These are phyloP conservation scores for Citrus inodora DNA, from an alignment of 345 rosid genomes.

Conservation along the genomic window DNA sequence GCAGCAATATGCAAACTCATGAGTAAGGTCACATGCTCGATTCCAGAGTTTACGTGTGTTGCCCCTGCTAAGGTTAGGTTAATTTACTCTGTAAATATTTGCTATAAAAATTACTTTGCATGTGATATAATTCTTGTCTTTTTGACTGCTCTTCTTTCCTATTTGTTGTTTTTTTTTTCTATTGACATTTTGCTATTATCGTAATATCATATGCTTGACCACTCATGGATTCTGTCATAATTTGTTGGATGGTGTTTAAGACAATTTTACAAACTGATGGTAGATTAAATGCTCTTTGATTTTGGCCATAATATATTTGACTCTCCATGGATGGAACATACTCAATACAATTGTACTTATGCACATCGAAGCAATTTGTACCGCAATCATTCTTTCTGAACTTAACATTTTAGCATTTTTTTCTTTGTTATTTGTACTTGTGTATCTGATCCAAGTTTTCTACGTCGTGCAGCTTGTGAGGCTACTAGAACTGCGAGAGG, in stretches of 20 bases:
- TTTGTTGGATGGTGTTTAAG: not conserved
- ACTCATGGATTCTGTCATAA: not conserved
- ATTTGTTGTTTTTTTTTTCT: not conserved
- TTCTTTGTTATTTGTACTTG: not conserved
- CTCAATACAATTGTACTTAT: not conserved
- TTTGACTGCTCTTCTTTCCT: not conserved
- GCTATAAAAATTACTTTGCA: conserved; percentile 4
- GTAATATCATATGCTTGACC: not conserved
- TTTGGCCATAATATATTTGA: not conserved
- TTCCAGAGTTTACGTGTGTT: conserved; percentile 90
- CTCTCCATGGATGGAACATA: not conserved
- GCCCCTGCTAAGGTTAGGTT: conserved; percentile 81
- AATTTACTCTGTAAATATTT: conserved; percentile 8
- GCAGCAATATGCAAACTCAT: conserved; percentile 88
- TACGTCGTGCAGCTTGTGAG: conserved; percentile 76
- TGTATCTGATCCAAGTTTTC: conserved; percentile 21
- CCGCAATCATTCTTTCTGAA: not conserved
- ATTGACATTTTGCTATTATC: not conserved
- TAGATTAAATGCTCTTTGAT: not conserved
- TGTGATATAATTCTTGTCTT: not conserved
- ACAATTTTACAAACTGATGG: not conserved
- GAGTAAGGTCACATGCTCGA: conserved; percentile 69
- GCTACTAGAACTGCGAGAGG: conserved; percentile 88
- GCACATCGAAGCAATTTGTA: not conserved
- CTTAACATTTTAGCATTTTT: not conserved